Evolutionary conservation across 768 basidiomycete species (phyloP).

Genomic region (Paxillus ammoniavirescens): DNA sequence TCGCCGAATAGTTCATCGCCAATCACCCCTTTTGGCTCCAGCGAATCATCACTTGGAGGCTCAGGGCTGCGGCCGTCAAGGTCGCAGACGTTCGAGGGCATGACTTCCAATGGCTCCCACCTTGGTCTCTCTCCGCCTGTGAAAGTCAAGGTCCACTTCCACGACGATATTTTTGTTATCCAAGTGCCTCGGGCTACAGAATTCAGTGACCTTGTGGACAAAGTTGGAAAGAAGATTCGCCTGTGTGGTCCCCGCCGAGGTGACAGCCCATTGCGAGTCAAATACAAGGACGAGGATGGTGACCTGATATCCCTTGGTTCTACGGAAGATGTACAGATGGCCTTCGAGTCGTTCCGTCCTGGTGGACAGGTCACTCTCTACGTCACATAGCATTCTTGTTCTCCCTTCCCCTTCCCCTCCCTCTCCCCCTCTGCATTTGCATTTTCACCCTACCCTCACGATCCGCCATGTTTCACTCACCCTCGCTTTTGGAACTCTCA

Average conservation of each 20-base stretch:
- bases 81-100: slow-evolving; percentile 51
- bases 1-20: slow-evolving; percentile 86
- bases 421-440: slow-evolving; percentile 5
- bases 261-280: slow-evolving; percentile 79
- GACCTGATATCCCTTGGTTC: slow-evolving; percentile 86
- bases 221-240: slow-evolving; percentile 90
- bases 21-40: slow-evolving; percentile 87
- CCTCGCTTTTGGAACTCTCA: slow-evolving; percentile 14
- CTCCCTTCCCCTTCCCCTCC: not conserved
- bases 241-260: slow-evolving; percentile 82
- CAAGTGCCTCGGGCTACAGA: slow-evolving; percentile 80
- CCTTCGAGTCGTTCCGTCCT: slow-evolving; percentile 79
- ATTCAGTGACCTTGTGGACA: slow-evolving; percentile 82
- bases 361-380: slow-evolving; percentile 81
- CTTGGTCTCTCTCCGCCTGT: slow-evolving; percentile 47
- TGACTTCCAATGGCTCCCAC: slow-evolving; percentile 27
- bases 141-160: slow-evolving; percentile 92
- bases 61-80: slow-evolving; percentile 53
- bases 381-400: slow-evolving; percentile 54
- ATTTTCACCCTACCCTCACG: not conserved
- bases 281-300: slow-evolving; percentile 91
- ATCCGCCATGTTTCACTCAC: not conserved
- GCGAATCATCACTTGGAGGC: slow-evolving; percentile 72
- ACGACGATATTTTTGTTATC: slow-evolving; percentile 94
- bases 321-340: slow-evolving; percentile 93